Evolutionary conservation across 169 alveolate genomes (phyloP), one percentile per base, ranked within the genome.

Genomic region (Eimeria maxima): DNA sequence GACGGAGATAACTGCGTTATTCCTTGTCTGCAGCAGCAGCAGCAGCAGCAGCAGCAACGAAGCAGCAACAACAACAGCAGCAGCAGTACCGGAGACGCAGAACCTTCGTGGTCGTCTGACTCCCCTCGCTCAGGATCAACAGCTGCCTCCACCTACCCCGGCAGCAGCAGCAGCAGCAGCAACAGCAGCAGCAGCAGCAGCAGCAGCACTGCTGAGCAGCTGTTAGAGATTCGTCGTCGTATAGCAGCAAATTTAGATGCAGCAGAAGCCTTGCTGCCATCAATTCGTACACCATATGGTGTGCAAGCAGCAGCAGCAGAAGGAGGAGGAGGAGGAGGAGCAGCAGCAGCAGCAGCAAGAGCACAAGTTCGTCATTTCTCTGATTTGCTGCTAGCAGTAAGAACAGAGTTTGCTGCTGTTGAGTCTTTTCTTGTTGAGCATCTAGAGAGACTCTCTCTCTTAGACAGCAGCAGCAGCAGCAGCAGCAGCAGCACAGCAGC

Each of bases 401-500:
- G 78, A 22, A 67, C 16, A 6, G 78, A 10, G 6, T 67, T 27
- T 67, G 27, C 78, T 67, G 78, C 38, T 67, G 78, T 16, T 27
- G 78, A 11, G 78, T 67, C 16, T 16, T 10, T 67, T 5, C 16
- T 22, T 27, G 44, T 6, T 27, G 78, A 27, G 27, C 8, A 6
- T 27, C 78, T 67, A 22, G 8, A 67, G 78, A 11, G 16, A 8
- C 78, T n/a, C n/a, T n/a, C n/a, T n/a, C n/a, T n/a, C n/a, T n/a
- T n/a, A n/a, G 38, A 6, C 44, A 67, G 16, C 38, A 11, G 78
- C 38, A n/a, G 78, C 78, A 27, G 86, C 86, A 16, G 53, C 86
- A 27, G 86, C 50, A 38, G 50, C 50, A 27, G 53, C 47, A 27
- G 86, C 86, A 50, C 78, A n/a, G 86, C 86, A 27, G 60, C 60